Base-by-base conservation (phyloP, 345 rosid species). In the Hypericum androsaemum region DNA sequence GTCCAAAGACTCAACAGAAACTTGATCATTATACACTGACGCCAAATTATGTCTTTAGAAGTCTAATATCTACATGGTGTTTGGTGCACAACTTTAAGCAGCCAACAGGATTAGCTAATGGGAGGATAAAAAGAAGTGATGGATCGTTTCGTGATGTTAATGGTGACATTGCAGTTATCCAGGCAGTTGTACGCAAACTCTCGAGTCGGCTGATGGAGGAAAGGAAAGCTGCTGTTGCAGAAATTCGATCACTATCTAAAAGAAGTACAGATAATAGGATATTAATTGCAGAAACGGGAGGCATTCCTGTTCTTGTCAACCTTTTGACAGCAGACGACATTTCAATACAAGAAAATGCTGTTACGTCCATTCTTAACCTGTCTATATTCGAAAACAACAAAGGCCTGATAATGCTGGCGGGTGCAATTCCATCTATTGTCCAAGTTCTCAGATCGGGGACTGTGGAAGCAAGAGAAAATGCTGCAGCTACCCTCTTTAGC, bases 1-100 rank as follows among this genome's bases (percentile, higher is more conserved):
- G 98, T 63, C 98, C 98, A 2, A 92, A 92, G 78, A 88, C 98
- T 37, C 90, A 77, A 64, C 98, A 88, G 77, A 85, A 80, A 72
- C 98, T 92, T 16, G 75, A 78, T 41, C 77, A 88, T 55, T 69
- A 74, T 37, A 83, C 85, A 0, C 80, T 92, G 50, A 92, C 98
- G 12, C 89, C 92, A 38, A 92, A 92, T 63, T 88, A 83, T 58
- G 98, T 80, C 52, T 60, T 92, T 56, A 83, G 95, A 73, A 85
- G 83, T 69, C 70, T 92, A 15, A 88, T 92, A 64, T 61, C 70
- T 43, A 95, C 80, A 61, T 92, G 98, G 97, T 88, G 98, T 50
- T 41, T 70, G 0, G 55, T 58, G 47, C 78, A 88, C 84, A 74
- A 92, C 46, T 62, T 92, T 40, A 89, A 88, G 77, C 95, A 85